Evolutionary conservation across 306 rosid genomes (phyloP).

Genomic region (Vigna mungo): DNA sequence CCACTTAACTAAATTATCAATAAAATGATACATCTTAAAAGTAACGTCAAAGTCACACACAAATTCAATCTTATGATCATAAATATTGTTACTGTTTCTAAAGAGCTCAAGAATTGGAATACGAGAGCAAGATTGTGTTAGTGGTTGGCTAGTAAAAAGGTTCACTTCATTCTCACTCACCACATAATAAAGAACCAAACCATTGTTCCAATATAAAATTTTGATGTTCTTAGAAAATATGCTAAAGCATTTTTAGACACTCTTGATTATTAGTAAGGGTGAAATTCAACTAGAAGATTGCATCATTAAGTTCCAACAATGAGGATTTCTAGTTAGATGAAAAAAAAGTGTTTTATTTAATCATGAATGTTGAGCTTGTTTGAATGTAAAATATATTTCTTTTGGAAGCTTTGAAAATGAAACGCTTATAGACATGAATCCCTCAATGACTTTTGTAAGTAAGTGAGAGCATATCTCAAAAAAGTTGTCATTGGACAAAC

Average conservation of each 20-base stretch:
- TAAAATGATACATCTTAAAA: neutral
- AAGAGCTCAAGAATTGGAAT: neutral
- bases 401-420: no score
- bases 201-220: neutral
- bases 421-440: no score
- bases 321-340: neutral
- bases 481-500: no score
- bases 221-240: neutral
- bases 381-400: no score
- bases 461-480: no score
- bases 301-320: no score
- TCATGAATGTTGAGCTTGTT: neutral
- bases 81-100: fast-evolving
- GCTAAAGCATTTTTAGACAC: neutral
- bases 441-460: no score
- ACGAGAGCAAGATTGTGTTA: no score
- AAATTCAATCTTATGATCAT: neutral
- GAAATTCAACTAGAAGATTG: no score
- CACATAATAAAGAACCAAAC: neutral
- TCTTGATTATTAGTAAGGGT: neutral
- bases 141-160: neutral
- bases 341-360: neutral
- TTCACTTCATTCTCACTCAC: neutral
- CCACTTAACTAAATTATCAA: neutral
- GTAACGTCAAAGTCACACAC: neutral